Conservation (phyloP, 2,329 filamentous ascomycete species). For the Cylindrodendrum hubeiense region DNA sequence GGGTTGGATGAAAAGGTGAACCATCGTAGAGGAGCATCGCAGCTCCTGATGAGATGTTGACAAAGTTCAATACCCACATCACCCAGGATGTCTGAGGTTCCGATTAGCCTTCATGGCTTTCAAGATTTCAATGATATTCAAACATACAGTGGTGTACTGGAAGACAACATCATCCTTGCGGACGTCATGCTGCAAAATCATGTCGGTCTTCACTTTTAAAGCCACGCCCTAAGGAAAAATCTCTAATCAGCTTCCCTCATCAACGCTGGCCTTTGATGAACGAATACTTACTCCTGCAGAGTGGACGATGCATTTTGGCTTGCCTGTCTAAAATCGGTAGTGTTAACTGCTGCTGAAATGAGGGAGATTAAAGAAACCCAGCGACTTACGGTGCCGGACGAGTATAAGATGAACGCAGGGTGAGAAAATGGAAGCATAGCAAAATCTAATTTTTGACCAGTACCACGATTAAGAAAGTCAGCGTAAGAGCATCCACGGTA, state of each 20-base stretch:
- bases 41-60: constrained; percentile 11
- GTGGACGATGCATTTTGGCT: constrained; percentile 25
- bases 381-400: constrained; percentile 16
- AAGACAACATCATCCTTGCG: constrained; percentile 16
- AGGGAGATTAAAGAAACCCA: not conserved
- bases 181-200: constrained; percentile 21
- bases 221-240: constrained; percentile 16
- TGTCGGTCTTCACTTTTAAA: constrained; percentile 24
- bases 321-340: constrained; percentile 5
- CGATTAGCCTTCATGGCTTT: not conserved
- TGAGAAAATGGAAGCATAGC: constrained; percentile 21
- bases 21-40: constrained; percentile 24
- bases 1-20: constrained; percentile 22
- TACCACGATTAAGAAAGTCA: not conserved
- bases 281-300: constrained; percentile 16
- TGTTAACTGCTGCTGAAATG: not conserved
- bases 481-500: not conserved
- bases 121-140: not conserved
- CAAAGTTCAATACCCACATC: constrained; percentile 28
- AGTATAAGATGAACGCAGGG: constrained; percentile 22
- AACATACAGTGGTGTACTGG: constrained; percentile 22
- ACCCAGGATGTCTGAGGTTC: constrained; percentile 19
- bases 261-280: not conserved
- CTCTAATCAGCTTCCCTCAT: not conserved
- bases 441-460: not conserved